These are phyloP conservation scores for Suhomyces coccinellae DNA, from an alignment of 1,139 yeast species.

Conservation along the genomic window DNA sequence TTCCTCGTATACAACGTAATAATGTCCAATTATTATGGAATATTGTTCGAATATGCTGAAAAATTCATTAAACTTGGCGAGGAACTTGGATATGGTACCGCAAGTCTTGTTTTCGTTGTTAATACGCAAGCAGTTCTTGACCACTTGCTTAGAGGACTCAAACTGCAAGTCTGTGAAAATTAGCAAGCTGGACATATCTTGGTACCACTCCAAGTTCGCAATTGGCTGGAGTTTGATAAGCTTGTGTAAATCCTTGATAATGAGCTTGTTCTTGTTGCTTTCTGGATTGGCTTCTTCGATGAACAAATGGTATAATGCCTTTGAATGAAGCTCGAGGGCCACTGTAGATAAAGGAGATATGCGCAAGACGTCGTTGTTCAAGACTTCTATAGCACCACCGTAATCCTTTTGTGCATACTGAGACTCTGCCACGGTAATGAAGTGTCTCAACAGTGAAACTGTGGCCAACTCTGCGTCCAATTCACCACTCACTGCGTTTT, in stretches of 20 bases:
- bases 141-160: conserved; percentile 48
- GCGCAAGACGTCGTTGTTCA: conserved; percentile 25
- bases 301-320: conserved; percentile 16
- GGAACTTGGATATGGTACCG: conserved; percentile 49
- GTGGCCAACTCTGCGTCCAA: conserved; percentile 19
- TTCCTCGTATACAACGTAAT: conserved; percentile 28
- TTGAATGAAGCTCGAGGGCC: conserved; percentile 25
- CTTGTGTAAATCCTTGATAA: conserved; percentile 27
- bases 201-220: conserved; percentile 32
- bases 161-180: conserved; percentile 54
- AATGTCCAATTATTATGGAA: conserved; percentile 39
- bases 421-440: conserved; percentile 21
- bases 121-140: conserved; percentile 62
- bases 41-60: conserved; percentile 45
- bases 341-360: conserved; percentile 25
- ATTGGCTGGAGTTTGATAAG: conserved; percentile 34
- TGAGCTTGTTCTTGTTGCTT: conserved; percentile 18
- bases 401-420: conserved; percentile 19
- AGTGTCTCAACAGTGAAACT: conserved; percentile 19
- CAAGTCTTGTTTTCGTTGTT: conserved; percentile 67
- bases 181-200: conserved; percentile 40
- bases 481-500: conserved; percentile 1
- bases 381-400: conserved; percentile 20
- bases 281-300: conserved; percentile 12
- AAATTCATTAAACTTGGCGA: conserved; percentile 33